Evolutionary conservation across 305 asterid species (phyloP).

Genomic region (Fraxinus nigra): DNA sequence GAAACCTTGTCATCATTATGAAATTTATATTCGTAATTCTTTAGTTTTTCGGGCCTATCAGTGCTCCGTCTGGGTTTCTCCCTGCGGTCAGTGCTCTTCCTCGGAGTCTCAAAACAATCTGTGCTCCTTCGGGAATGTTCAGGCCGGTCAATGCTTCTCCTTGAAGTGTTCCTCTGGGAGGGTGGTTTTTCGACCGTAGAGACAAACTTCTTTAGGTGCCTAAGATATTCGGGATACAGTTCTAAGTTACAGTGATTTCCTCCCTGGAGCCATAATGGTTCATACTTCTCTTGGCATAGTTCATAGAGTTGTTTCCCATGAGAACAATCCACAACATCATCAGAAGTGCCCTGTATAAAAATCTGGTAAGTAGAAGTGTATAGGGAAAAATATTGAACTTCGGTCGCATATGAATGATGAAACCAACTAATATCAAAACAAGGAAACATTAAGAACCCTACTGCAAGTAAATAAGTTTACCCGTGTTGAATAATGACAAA

Average conservation of each 20-base stretch:
- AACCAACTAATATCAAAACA: not conserved
- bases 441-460: not conserved
- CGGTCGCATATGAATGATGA: not conserved
- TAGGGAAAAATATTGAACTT: not conserved
- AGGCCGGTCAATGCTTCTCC: conserved; percentile 65
- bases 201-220: conserved; percentile 79
- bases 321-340: conserved; percentile 90
- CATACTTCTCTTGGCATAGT: conserved; percentile 71
- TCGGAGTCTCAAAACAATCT: conserved; percentile 59
- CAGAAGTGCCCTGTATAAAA: conserved; percentile 77
- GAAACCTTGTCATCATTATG: conserved; percentile 60
- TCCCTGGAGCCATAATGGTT: conserved; percentile 90
- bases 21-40: conserved; percentile 55
- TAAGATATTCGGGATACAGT: conserved; percentile 76
- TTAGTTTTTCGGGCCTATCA: conserved; percentile 51
- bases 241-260: conserved; percentile 95
- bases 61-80: conserved; percentile 83
- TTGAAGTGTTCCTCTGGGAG: conserved; percentile 51
- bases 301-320: conserved; percentile 91
- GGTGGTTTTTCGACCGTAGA: conserved; percentile 65
- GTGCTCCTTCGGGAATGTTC: conserved; percentile 73
- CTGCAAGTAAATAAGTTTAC: not conserved
- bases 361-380: not conserved
- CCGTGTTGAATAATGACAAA: not conserved
- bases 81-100: conserved; percentile 81